A percentile compares a stretch with the other conserved stretches of the same genome.
Conservation (phyloP, 257 asterid genomes). For the Ehretia macrophylla region DNA sequence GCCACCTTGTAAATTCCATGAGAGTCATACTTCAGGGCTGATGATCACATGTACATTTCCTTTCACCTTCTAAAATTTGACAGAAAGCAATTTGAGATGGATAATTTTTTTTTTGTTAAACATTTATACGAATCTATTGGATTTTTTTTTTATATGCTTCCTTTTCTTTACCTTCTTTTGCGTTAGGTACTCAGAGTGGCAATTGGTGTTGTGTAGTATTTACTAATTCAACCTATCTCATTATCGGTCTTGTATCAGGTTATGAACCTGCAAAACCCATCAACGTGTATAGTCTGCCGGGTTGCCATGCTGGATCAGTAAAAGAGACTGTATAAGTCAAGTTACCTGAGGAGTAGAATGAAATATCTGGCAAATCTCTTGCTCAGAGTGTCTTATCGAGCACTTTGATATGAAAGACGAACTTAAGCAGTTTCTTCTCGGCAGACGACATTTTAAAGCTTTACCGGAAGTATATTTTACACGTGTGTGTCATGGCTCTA, state of each 20-base stretch:
- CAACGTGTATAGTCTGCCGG: constrained; percentile 49
- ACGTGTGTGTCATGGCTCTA: constrained; percentile 45
- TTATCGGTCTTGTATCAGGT: constrained; percentile 46
- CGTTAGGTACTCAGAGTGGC: background rate
- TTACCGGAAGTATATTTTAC: constrained; percentile 48
- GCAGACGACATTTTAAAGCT: constrained; percentile 41
- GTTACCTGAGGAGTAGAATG: constrained; percentile 22
- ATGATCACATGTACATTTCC: too few species aligned
- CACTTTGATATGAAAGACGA: constrained; percentile 23
- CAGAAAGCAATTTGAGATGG: too few species aligned
- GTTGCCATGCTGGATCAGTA: constrained; percentile 16
- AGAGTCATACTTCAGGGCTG: too few species aligned
- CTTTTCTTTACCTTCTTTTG: background rate
- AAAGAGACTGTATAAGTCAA: constrained; percentile 25
- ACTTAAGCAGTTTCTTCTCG: constrained; percentile 27
- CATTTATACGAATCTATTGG: too few species aligned
- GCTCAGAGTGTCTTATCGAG: constrained; percentile 17
- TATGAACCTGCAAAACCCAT: constrained; percentile 44
- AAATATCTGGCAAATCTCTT: constrained; percentile 31
- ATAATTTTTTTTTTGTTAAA: too few species aligned
- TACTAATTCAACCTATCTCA: constrained; percentile 2
- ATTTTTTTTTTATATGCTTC: background rate
- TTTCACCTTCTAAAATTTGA: too few species aligned
- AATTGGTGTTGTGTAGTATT: constrained; percentile 4
- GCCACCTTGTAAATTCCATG: too few species aligned